Evolutionary conservation across 805 yeast species (phyloP), one percentile per base, ranked within the genome.

Genomic region (Wickerhamomyces bisporus): DNA sequence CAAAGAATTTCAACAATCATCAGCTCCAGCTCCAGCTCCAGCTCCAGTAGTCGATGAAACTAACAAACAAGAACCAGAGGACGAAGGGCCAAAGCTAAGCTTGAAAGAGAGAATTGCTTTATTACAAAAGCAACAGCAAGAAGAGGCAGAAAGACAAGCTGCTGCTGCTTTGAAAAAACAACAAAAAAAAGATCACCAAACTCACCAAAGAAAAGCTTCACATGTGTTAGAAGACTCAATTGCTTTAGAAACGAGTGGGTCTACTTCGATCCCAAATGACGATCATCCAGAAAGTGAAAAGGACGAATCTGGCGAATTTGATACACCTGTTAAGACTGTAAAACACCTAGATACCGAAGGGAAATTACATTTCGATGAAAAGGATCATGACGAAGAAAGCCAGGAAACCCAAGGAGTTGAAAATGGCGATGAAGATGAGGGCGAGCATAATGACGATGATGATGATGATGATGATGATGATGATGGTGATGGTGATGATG

Each of bases 81-180:
- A 68, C 21, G 81, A 71, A 24, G 75, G 71, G 25, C 96, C 96
- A 8, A 79, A 84, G 48, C 62, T 88, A 66, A 81, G 94, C 40
- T 66, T 91, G 50, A 83, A 83, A 55, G 97, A 93, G 50, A 73
- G 98, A 47, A 87, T 91, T 55, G 86, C 87, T 5, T 52, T 86
- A 52, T 67, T 91, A 35, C 95, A 89, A 57, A 76, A 86, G 53
- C 79, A 80, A 41, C 96, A 86, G 55, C 76, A 75, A 42, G 84
- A 83, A 53, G 94, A 86, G 50, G 85, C 81, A 16, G 91, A 81
- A 43, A 66, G 77, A 40, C 89, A 77, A 46, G 81, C 78, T 3
- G 74, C 73, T 4, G 76, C 81, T 5, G 77, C 81, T 7, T 47
- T 71, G 52, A 72, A 70, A 48, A 73, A 71, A 51, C 70, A 68